A percentile compares a stretch with the other conserved stretches of the same genome.
phyloP scores from a whole-genome alignment of 108 stramenopile genomes.

The Skeletonema marinoi region DNA sequence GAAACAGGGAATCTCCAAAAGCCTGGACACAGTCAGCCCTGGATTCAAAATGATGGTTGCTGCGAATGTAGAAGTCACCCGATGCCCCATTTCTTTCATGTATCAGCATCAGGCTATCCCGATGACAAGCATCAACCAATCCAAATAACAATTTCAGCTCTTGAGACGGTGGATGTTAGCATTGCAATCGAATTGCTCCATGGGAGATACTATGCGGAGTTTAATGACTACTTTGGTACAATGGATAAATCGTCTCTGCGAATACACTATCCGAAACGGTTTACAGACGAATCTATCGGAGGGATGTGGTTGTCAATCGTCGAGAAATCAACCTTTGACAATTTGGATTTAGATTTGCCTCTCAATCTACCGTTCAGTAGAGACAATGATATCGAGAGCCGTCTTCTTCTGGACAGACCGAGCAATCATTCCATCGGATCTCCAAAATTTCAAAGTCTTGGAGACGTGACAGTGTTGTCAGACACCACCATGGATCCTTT shows the following conservation, averaged over 20 bases:
- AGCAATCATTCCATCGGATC: constrained; percentile 56
- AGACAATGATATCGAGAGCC: constrained; percentile 24
- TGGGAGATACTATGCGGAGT: constrained; percentile 76
- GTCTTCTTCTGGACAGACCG: constrained; percentile 51
- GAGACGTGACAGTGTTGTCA: neutral
- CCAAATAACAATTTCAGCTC: constrained; percentile 65
- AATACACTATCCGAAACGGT: constrained; percentile 59
- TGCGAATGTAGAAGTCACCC: constrained; percentile 64
- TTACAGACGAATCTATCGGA: constrained; percentile 18
- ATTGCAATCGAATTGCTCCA: constrained; percentile 76
- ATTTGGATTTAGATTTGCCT: constrained; percentile 61
- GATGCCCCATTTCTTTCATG: constrained; percentile 52
- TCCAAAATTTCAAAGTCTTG: constrained; percentile 8
- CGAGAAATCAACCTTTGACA: constrained; percentile 47
- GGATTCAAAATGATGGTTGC: constrained; percentile 58
- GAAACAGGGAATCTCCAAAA: neutral
- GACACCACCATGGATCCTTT: constrained; percentile 16
- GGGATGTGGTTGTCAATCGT: constrained; percentile 66
- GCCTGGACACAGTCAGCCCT: constrained; percentile 27
- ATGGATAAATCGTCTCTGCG: constrained; percentile 50
- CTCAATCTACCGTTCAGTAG: constrained; percentile 68
- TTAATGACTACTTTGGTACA: constrained; percentile 50
- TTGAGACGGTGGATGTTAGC: constrained; percentile 60
- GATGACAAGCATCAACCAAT: constrained; percentile 82
- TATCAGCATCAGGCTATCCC: constrained; percentile 48